phyloP scores from a whole-genome alignment of 495 filamentous ascomycete genomes.

The Podospora didyma region DNA sequence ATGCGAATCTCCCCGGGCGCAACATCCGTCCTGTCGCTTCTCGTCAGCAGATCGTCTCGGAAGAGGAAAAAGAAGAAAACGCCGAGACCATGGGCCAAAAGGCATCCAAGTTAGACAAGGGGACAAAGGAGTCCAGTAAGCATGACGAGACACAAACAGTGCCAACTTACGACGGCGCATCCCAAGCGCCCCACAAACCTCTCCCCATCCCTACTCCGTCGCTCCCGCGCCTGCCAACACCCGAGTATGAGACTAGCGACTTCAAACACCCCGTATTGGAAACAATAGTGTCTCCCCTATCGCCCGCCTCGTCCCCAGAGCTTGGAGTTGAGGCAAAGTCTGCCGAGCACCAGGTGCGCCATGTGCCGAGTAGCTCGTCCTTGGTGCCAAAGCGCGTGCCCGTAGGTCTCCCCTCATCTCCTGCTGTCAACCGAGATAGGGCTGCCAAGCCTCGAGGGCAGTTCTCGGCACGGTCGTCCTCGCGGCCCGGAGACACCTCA shows the following conservation, averaged over 20 bases:
- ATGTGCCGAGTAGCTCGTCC: conserved; percentile 11
- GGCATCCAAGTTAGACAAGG: conserved; percentile 17
- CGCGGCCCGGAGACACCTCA: conserved; percentile 1
- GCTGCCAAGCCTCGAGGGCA: background rate
- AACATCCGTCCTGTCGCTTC: conserved; percentile 27
- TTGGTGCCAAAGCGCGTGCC: conserved; percentile 8
- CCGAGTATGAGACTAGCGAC: conserved; percentile 23
- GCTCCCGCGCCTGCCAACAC: conserved; percentile 17
- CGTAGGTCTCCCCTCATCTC: conserved; percentile 15
- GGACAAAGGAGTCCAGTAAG: conserved; percentile 2
- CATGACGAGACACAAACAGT: background rate
- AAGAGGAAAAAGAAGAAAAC: conserved; percentile 8
- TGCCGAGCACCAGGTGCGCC: conserved; percentile 5
- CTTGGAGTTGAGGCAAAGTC: conserved; percentile 8
- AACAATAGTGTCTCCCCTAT: conserved; percentile 22
- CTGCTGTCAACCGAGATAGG: conserved; percentile 14
- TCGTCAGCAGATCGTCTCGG: conserved; percentile 15
- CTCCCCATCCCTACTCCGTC: conserved; percentile 13
- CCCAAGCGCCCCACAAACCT: conserved; percentile 11
- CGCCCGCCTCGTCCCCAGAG: conserved; percentile 29
- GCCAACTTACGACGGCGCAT: background rate
- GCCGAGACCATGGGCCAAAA: conserved; percentile 23
- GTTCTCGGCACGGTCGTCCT: conserved; percentile 9
- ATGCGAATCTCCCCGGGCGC: conserved; percentile 25
- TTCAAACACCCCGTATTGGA: conserved; percentile 13